Conservation (phyloP, 148 eudicot genomes). For the Rhododendron simsii region DNA sequence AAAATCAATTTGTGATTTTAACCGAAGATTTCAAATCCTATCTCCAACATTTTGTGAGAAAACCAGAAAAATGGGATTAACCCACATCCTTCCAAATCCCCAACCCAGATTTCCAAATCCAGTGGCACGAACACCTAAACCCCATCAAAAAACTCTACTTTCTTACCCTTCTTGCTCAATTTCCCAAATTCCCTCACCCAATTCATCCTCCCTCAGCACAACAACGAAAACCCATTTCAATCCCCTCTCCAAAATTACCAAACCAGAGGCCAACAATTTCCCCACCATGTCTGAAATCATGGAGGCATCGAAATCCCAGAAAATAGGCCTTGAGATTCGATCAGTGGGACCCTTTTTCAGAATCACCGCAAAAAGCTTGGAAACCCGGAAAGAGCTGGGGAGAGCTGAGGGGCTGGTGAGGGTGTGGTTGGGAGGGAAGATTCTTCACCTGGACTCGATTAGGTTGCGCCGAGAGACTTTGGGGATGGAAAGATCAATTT, state of each 20-base stretch:
- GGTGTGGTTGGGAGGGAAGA: slow-evolving; percentile 67
- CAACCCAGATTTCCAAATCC: not conserved
- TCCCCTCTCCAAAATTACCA: not conserved
- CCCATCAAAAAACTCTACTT: not conserved
- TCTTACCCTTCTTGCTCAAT: not conserved
- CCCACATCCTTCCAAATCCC: not conserved
- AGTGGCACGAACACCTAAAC: not conserved
- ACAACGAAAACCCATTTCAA: slow-evolving; percentile 13
- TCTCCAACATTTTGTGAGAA: not conserved
- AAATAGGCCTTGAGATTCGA: slow-evolving; percentile 59
- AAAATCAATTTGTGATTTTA: no score
- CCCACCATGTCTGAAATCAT: slow-evolving; percentile 61
- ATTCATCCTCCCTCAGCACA: slow-evolving; percentile 8
- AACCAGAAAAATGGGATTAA: slow-evolving; percentile 9
- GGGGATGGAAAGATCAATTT: slow-evolving; percentile 73
- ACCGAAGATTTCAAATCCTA: not conserved
- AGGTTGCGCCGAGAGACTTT: slow-evolving; percentile 57
- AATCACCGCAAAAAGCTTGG: slow-evolving; percentile 65
- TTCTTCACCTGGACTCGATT: slow-evolving; percentile 85
- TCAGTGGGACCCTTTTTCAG: slow-evolving; percentile 83
- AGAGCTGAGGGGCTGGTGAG: slow-evolving; percentile 77
- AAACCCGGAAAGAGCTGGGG: slow-evolving; percentile 55
- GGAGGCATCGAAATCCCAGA: slow-evolving; percentile 48
- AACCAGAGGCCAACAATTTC: not conserved
- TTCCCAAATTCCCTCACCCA: not conserved